Evolutionary conservation across 2,329 filamentous ascomycete genomes (phyloP), one percentile per base, ranked within the genome.

Genomic region (Clarireedia paspali): DNA sequence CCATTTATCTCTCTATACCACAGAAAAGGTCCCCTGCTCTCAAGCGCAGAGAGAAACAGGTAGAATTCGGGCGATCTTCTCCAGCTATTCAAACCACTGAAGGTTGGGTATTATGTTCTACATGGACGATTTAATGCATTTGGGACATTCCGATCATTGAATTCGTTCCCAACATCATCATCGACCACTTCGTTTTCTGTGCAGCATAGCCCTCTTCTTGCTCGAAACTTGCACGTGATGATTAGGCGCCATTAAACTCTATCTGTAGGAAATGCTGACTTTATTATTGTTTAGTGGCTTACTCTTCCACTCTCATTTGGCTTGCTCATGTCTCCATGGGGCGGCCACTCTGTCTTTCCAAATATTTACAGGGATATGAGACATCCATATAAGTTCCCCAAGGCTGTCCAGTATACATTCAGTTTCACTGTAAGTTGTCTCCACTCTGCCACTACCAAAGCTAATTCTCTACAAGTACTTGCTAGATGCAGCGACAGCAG

Each of bases 231-330:
- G 10, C 12, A 34, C 30, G 10, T 34, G 30, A 34, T 34, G 30
- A 34, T 24, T 12, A 20, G 2, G 26, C n/a, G 6, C 10, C 12
- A 20, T 7, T 15, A 7, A 27, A 27, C n/a, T 3, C 38, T 24
- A n/a, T n/a, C 3, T 39, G 2, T 26, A 20, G 6, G 26, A 26
- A n/a, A 4, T 27, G 20, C 52, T 54, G 23, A 53, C 34, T 34
- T 26, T 26, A 9, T 14, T 24, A n/a, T 36, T 39, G 5, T 54
- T 1, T 27, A 54, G 52, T 96, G 92, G 91, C 62, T 68, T 36
- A 90, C 91, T 0, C 72, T 99, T 14, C 92, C 92, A 2, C 78
- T 97, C 17, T 90, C 89, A 9, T 90, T 96, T 65, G 92, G 92
- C 23, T 79, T 97, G 1, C 81, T 97, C 44, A 95, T 96, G 83